phyloP scores from a whole-genome alignment of 371 early-diverging fungal genomes.

The Thermomucor indicae-seudaticae region DNA sequence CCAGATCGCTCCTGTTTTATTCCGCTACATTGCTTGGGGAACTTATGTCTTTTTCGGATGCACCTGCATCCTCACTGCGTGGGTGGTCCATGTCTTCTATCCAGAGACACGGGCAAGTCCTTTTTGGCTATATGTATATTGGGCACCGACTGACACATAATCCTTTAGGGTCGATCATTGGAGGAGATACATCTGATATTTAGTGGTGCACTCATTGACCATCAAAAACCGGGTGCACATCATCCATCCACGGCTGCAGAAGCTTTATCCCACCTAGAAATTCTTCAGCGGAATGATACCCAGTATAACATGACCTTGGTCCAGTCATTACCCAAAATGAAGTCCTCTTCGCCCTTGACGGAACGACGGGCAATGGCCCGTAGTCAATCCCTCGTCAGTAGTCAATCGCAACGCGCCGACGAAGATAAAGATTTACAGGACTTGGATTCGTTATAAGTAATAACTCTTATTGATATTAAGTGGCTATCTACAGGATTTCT shows the following conservation, averaged over 20 bases:
- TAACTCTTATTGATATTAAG: too few species aligned
- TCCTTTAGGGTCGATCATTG: slow-evolving; percentile 28
- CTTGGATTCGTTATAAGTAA: too few species aligned
- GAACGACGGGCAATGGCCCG: too few species aligned
- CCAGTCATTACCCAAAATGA: too few species aligned
- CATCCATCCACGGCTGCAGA: slow-evolving; percentile 50
- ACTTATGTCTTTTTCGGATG: slow-evolving; percentile 62
- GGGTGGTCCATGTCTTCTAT: slow-evolving; percentile 60
- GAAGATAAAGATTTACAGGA: too few species aligned
- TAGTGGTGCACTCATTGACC: slow-evolving; percentile 33
- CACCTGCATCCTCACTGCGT: slow-evolving; percentile 51
- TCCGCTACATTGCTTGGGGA: slow-evolving; percentile 53
- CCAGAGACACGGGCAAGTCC: slow-evolving; percentile 70
- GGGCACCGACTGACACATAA: not conserved
- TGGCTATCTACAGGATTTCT: too few species aligned
- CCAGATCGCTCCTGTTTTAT: slow-evolving; percentile 53
- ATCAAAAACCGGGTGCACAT: slow-evolving; percentile 43
- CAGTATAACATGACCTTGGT: too few species aligned
- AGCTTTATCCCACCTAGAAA: slow-evolving; percentile 14
- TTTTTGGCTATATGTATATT: not conserved
- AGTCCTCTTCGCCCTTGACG: too few species aligned
- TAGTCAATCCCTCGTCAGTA: too few species aligned
- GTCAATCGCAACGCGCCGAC: too few species aligned
- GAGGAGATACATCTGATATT: slow-evolving; percentile 48
- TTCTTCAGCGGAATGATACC: too few species aligned